Evolutionary conservation across 2,329 filamentous ascomycete species (phyloP), one percentile per base, ranked within the genome.

Genomic region (Fusarium redolens): DNA sequence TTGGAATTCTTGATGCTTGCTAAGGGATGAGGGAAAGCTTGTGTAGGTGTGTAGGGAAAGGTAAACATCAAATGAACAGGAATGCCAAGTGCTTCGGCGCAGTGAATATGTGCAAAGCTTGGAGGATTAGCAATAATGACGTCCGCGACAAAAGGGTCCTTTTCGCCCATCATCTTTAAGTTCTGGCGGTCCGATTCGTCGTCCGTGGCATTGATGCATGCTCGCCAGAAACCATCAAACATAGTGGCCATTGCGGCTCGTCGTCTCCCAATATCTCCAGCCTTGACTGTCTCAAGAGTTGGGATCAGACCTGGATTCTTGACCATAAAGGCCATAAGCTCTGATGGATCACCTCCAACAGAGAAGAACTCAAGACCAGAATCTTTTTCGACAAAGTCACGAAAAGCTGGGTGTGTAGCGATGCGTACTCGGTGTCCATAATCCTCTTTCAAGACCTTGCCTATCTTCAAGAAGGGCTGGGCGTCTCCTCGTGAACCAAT

Each of bases 11-110:
- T 93, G 80, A 96, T 92, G 77, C 90, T 94, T 14, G 93, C 92
- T 55, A 96, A 80, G 0, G 93, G 93, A 78, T 96, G 93, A 0
- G 93, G 92, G 72, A 96, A 96, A 0, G 89, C 87, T 61, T 91
- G 87, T 0, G 93, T 95, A 0, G 93, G 92, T 1, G 90, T 93
- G 77, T 93, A 95, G 1, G 93, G 93, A 64, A 95, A 92, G 66
- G 95, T 97, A 79, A 97, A 97, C 92, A 97, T 96, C 70, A 97
- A 84, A 78, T 95, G 92, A 5, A 96, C 81, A 0, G 93, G 93
- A 25, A 95, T 89, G 0, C 93, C 93, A 30, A 96, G 80, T 31
- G 92, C 90, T 81, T 96, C 93, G 1, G 93, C 93, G 71, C 93
- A 94, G 81, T 95, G 93, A 2, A 95, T 85, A 77, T 95, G 93